Evolutionary conservation across 2,329 filamentous ascomycete genomes (phyloP), one percentile per base, ranked within the genome.

Genomic region (Tolypocladium cylindrosporum): DNA sequence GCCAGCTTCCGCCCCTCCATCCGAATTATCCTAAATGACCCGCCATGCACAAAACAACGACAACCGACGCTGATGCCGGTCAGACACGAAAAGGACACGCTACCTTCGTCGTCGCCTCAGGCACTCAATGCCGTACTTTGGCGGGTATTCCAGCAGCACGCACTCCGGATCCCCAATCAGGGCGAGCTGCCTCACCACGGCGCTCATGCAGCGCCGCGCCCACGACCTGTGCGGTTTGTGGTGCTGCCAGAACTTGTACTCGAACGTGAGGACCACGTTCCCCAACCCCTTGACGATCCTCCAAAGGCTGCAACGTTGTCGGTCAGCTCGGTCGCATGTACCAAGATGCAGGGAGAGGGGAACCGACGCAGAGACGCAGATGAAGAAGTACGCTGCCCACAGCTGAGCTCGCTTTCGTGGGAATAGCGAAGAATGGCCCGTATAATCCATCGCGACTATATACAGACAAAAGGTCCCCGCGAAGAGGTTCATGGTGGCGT

Each of bases 141-240:
- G 67, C 2, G 71, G 71, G 45, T 73, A 75, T 36, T 67, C 68
- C 57, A 75, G 73, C 58, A 75, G 71, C 5, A 75, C 64, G 24
- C 67, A 70, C 48, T 72, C 71, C 9, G 75, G 74, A 40, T 77
- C 75, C 6, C 73, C 75, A 72, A 72, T 76, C 53, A 74, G 71
- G n/a, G 75, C 69, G 34, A 75, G 58, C 1, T 67, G 64, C 0
- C 70, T 64, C 39, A 69, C 60, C 4, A 68, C 48, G 42, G 65
- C 66, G 59, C 69, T 70, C 40, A 68, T 52, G 21, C 67, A 41
- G 11, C 63, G 66, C 8, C 62, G 62, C 55, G 60, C 57, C 9
- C 55, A 62, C 1, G 68, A 63, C 55, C 69, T 62, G 36, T 63
- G 59, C 9, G 72, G 71, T 40, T 68, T 65, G 55, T 71, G 56